Evolutionary conservation across 805 yeast genomes (phyloP).

Genomic region (Saccharomyces mikatae): DNA sequence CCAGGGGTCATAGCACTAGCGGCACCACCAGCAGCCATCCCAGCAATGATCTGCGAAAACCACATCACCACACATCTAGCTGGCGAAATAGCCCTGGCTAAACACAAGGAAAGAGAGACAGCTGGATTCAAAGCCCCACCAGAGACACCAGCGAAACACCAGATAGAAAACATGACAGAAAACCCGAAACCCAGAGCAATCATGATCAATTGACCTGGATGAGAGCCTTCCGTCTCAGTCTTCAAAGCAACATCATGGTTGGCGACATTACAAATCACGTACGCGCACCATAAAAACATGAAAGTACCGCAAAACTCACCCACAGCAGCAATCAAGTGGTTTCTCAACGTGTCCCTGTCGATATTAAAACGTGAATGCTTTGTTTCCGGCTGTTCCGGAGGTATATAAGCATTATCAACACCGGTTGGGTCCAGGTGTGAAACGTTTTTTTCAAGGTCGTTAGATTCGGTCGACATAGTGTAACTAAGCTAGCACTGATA

Average conservation of each 20-base stretch:
- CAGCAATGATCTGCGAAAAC: constrained; percentile 67
- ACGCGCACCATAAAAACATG: constrained; percentile 75
- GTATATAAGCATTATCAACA: neutral
- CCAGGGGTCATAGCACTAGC: constrained; percentile 85
- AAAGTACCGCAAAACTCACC: constrained; percentile 88
- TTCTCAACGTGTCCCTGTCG: constrained; percentile 39
- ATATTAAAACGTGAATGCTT: constrained; percentile 25
- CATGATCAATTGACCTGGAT: constrained; percentile 66
- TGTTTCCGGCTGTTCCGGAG: neutral
- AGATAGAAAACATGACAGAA: constrained; percentile 48
- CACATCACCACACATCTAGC: constrained; percentile 59
- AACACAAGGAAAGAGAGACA: constrained; percentile 64
- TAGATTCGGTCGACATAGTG: neutral
- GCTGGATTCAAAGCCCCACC: constrained; percentile 92
- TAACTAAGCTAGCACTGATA: neutral
- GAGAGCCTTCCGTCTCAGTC: constrained; percentile 34
- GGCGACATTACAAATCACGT: constrained; percentile 75
- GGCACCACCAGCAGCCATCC: constrained; percentile 89
- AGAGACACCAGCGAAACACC: constrained; percentile 50
- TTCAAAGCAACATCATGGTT: constrained; percentile 42
- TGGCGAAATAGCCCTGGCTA: constrained; percentile 68
- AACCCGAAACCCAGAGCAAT: constrained; percentile 83
- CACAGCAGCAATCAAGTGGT: constrained; percentile 55
- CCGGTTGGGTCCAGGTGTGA: neutral
- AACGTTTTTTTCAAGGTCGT: neutral